Evolutionary conservation across 495 filamentous ascomycete species (phyloP), one percentile per base, ranked within the genome.

Genomic region (Aspergillus homomorphus): DNA sequence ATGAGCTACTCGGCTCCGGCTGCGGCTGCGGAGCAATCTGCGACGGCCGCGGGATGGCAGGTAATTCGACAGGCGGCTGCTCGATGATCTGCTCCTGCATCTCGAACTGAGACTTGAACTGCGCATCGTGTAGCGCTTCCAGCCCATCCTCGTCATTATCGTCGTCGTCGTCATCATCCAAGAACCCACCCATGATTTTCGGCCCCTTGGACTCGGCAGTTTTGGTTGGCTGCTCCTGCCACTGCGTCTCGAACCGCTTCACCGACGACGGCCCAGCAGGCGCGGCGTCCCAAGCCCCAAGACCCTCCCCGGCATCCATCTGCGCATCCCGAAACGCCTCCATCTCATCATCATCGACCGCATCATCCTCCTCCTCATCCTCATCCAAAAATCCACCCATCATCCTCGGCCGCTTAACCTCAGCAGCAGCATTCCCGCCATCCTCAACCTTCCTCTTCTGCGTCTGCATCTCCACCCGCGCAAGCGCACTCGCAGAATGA

Each of bases 381-480:
- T 71, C 70, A 38, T 72, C 73, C 43, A 80, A 49, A 46, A 84
- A 84, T 16, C 80, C 80, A 42, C 79, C 79, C 20, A 77, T 60
- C 4, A 73, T 70, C 57, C 67, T 77, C 53, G 67, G 69, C 51
- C 73, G 59, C 62, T 78, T 80, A 48, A 73, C 67, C 63, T 76
- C 68, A 21, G 70, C 51, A 38, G 33, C 33, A 38, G 10, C 30
- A 60, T 38, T 53, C 75, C 67, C 41, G 67, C 56, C 63, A 71
- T 74, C 73, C 43, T 75, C 71, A 52, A 75, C 77, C 66, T 84
- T 87, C 45, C 77, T 68, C 63, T 80, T 80, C 51, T 74, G 66
- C 23, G 66, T 44, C 28, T 73, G 68, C 22, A 74, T 67, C 8
- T 82, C 79, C 7, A 80, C 77, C 3, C 82, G 60, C 77, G 83